Base-by-base conservation (phyloP, 176 grass and related monocot species). In the Eleusine indica region DNA sequence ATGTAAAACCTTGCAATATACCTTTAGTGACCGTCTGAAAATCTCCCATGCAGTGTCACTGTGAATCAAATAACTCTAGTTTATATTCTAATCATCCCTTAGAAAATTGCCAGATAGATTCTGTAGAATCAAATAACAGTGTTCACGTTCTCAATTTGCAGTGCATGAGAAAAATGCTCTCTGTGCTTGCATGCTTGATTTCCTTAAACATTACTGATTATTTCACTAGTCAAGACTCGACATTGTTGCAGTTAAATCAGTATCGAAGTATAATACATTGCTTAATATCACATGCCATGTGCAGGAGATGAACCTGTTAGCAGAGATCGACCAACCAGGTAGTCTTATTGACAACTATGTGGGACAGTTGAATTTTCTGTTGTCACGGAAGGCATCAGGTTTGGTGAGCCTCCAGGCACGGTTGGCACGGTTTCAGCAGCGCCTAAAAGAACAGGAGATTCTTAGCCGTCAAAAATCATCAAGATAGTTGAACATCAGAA, bases 241-340 rank as follows among this genome's bases (percentile, higher is more conserved):
- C 58, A 79, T 7, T 40, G 1, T 76, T 69, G 21, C 35, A 17
- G 71, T 40, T 82, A 48, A 70, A 49, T 52, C 42, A 77, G 14
- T 72, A 64, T n/a, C 13, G 6, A 28, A 28, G 57, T 62, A 74
- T 56, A 63, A 18, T 46, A 71, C n/a, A 52, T 83, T 83, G 44
- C 43, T 30, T 28, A 78, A 77, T 43, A 65, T 71, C 12, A 35
- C 18, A 28, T 68, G 30, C 38, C 38, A 44, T 78, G 41, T 83
- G 38, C 73, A 99, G 96, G 96, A 99, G 85, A 99, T 99, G 96
- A 96, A 96, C 86, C 94, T 99, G 68, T 89, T 99, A 86, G 96
- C 96, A 49, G 96, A 94, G 84, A 90, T 99, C 41, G 96, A 99
- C 72, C 96, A 96, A 40, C 96, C 96, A 69, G 96, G 96, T 49